Evolutionary conservation across 176 grass and related monocot genomes (phyloP).

Genomic region (Cymbopogon citratus): DNA sequence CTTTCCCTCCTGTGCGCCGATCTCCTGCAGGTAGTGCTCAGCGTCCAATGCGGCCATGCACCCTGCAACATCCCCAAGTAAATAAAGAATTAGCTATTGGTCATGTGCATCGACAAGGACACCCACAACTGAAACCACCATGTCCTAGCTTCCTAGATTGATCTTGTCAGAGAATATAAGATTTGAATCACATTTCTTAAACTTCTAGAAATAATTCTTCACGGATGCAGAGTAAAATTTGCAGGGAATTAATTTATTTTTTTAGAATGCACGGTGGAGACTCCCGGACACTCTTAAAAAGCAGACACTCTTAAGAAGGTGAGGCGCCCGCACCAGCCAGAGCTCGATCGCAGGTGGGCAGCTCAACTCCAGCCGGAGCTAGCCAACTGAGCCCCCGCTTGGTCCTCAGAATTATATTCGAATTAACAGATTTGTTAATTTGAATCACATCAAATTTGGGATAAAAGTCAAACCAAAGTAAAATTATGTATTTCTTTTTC

Average conservation of each 20-base stretch:
- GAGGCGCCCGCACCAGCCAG: neutral
- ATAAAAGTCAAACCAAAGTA: neutral
- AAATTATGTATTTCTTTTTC: neutral
- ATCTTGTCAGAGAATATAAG: neutral
- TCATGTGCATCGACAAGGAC: neutral
- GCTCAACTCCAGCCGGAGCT: neutral
- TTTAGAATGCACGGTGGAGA: neutral
- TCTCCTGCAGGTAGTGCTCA: conserved; percentile 91
- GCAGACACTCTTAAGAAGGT: neutral
- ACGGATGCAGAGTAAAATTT: neutral
- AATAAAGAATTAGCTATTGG: neutral
- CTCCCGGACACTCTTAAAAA: neutral
- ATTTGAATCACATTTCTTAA: conserved; percentile 2
- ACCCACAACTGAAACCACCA: neutral
- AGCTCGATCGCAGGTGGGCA: neutral
- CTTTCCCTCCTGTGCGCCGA: conserved; percentile 61
- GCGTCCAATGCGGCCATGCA: conserved; percentile 94
- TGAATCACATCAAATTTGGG: neutral
- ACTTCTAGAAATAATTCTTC: neutral
- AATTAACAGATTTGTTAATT: no score
- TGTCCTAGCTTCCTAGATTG: neutral
- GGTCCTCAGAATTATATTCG: neutral
- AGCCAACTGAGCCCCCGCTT: neutral
- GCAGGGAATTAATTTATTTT: neutral
- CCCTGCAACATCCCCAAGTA: conserved; percentile 30